Conservation (phyloP, 192 early-diverging fungal species). For the Funneliformis mosseae region DNA sequence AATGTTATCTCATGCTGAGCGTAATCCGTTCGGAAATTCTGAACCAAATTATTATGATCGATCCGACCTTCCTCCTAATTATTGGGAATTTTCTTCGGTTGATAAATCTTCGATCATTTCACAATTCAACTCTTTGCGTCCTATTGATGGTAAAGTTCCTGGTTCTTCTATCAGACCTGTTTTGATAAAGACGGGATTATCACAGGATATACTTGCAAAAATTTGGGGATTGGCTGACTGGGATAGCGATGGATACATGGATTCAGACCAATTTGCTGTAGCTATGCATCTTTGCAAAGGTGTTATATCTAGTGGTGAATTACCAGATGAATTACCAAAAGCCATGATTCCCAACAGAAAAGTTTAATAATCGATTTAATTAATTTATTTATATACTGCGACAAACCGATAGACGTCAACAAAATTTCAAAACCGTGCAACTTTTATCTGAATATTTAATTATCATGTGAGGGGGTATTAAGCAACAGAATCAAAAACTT, state of each 20-base stretch:
- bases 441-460: too few species aligned
- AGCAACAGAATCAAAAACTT: too few species aligned
- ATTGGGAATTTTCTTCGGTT: conserved; percentile 58
- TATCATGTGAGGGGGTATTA: too few species aligned
- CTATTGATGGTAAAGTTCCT: conserved; percentile 58
- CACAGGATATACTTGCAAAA: conserved; percentile 64
- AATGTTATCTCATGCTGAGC: conserved; percentile 60
- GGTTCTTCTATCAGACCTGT: conserved; percentile 60
- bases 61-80: conserved; percentile 46
- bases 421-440: too few species aligned
- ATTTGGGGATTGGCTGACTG: conserved; percentile 80
- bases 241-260: conserved; percentile 80
- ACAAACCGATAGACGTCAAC: too few species aligned
- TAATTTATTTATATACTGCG: too few species aligned
- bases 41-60: conserved; percentile 20
- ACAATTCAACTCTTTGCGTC: conserved; percentile 51
- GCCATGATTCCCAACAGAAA: conserved; percentile 44
- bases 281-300: conserved; percentile 72
- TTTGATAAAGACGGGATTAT: conserved; percentile 67
- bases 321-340: conserved; percentile 52
- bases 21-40: conserved; percentile 54
- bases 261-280: conserved; percentile 81
- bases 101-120: conserved; percentile 54
- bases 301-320: conserved; percentile 45
- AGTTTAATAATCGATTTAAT: neutral